phyloP scores from a whole-genome alignment of 163 green algal species.

The Volvox carteri region DNA sequence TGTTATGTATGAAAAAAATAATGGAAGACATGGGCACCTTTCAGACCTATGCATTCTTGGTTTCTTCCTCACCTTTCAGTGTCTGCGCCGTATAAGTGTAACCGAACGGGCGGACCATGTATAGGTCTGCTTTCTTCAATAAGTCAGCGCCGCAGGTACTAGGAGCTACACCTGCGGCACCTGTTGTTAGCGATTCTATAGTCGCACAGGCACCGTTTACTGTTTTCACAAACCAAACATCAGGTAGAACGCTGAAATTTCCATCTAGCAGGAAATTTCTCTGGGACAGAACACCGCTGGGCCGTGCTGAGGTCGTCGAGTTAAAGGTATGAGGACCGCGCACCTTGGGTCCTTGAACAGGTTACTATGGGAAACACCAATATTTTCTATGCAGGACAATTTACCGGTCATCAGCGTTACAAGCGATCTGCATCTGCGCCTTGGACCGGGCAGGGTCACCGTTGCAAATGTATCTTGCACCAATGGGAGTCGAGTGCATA shows the following conservation, averaged over 20 bases:
- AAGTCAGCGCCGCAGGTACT: background rate
- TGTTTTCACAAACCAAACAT: background rate
- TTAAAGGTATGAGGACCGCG: constrained; percentile 7
- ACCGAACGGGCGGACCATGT: background rate
- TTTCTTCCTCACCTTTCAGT: background rate
- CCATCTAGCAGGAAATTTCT: constrained; percentile 61
- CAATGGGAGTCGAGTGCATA: background rate
- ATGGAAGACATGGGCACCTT: background rate
- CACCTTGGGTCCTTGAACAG: background rate
- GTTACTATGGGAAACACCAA: background rate
- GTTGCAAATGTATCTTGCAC: background rate
- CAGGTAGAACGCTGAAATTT: constrained; percentile 43
- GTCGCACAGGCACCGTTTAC: background rate
- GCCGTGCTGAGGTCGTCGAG: constrained; percentile 3
- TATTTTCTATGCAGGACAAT: background rate
- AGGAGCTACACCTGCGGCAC: background rate
- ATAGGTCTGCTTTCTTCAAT: constrained; percentile 34
- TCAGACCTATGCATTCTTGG: no score
- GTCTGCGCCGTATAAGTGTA: background rate
- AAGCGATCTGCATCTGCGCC: constrained; percentile 21
- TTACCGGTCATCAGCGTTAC: background rate
- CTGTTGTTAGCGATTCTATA: background rate
- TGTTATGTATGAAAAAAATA: background rate
- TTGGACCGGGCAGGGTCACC: background rate
- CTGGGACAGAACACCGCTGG: constrained; percentile 61